A percentile compares a stretch with the other conserved stretches of the same genome.
Conservation (phyloP, 768 basidiomycete species). For the Lactarius vividus region DNA sequence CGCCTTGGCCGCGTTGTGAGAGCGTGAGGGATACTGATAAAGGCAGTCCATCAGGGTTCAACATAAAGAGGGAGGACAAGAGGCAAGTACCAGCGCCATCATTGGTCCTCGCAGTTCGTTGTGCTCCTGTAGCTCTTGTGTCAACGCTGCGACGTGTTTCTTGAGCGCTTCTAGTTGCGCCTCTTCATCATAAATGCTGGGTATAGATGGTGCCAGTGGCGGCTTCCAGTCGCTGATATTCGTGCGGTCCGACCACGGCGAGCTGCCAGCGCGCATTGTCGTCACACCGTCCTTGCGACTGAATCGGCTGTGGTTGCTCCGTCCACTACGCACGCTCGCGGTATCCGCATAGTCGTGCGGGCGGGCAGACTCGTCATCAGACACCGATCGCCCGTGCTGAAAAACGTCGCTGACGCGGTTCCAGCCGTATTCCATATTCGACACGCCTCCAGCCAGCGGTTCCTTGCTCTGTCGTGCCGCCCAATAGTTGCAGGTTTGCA, state of each 20-base stretch:
- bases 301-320: conserved; percentile 71
- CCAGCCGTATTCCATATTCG: conserved; percentile 99
- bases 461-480: conserved; percentile 94
- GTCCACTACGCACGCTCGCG: conserved; percentile 71
- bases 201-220: conserved; percentile 77
- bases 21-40: conserved; percentile 74
- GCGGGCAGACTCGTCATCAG: conserved; percentile 53
- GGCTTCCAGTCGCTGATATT: conserved; percentile 93
- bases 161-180: conserved; percentile 84
- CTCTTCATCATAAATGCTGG: conserved; percentile 90
- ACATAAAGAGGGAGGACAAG: conserved; percentile 13
- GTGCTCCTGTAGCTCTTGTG: conserved; percentile 77
- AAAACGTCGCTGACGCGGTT: conserved; percentile 63
- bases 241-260: conserved; percentile 74
- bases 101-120: conserved; percentile 83
- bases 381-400: conserved; percentile 50
- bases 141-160: conserved; percentile 73
- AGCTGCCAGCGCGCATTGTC: conserved; percentile 61
- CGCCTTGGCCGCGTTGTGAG: conserved; percentile 71
- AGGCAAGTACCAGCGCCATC: conserved; percentile 60
- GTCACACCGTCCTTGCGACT: conserved; percentile 66
- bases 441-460: conserved; percentile 92
- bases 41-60: conserved; percentile 14
- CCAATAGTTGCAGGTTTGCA: conserved; percentile 99
- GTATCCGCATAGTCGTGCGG: conserved; percentile 58